A percentile compares a stretch with the other conserved stretches of the same genome.
Conservation (phyloP, 495 filamentous ascomycete species). For the Hypomontagnella monticulosa region DNA sequence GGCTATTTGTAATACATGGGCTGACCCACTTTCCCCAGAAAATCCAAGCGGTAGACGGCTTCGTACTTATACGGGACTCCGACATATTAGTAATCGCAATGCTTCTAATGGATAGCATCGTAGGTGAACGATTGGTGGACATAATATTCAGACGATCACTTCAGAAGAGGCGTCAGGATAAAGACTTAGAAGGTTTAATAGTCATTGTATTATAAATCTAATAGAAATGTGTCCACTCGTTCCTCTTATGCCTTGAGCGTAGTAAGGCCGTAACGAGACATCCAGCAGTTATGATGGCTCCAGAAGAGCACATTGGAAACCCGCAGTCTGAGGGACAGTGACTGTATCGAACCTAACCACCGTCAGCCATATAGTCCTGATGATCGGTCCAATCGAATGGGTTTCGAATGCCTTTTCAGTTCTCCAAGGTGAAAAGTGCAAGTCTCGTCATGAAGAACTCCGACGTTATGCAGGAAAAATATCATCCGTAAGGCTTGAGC, state of each 20-base stretch:
- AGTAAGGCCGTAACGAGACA: too few relatives aligned
- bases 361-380: constrained; percentile 9
- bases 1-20: constrained; percentile 6
- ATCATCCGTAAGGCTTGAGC: constrained; percentile 72
- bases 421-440: constrained; percentile 88
- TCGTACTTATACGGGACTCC: constrained; percentile 3
- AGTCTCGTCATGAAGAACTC: constrained; percentile 76
- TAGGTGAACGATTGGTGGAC: not conserved
- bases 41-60: constrained; percentile 8
- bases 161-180: not conserved
- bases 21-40: constrained; percentile 40
- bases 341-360: not conserved
- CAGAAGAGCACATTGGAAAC: not conserved
- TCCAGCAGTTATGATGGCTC: too few relatives aligned
- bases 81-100: constrained; percentile 11
- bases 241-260: not conserved
- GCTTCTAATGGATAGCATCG: constrained; percentile 3
- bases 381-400: constrained; percentile 22
- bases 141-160: not conserved
- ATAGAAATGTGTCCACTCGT: not conserved
- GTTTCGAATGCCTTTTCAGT: constrained; percentile 68
- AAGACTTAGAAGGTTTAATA: not conserved
- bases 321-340: not conserved
- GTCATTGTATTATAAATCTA: constrained; percentile 5
- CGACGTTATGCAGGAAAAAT: constrained; percentile 83